Conservation (phyloP, 2,329 filamentous ascomycete genomes). For the Sordariomycetes sp. region DNA sequence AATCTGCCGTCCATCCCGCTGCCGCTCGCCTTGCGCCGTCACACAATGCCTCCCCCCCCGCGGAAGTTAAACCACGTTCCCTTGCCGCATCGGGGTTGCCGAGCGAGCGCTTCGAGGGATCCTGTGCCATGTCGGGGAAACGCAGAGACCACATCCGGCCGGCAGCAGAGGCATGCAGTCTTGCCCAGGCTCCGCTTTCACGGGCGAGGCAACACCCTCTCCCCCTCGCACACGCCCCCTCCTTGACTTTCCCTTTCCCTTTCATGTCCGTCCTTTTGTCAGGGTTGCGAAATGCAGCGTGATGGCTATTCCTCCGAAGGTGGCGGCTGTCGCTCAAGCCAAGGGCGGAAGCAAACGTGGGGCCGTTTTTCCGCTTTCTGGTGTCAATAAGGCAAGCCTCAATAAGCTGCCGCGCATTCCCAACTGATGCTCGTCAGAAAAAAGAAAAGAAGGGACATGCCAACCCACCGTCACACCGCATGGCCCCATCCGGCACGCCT, state of each 20-base stretch:
- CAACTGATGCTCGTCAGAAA: neutral
- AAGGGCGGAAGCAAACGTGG: neutral
- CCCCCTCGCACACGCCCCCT: too few species aligned
- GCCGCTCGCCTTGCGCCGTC: neutral
- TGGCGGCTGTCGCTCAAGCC: neutral
- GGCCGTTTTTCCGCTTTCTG: slow-evolving; percentile 15
- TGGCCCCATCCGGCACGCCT: neutral
- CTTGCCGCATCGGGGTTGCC: neutral
- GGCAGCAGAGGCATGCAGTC: too few species aligned
- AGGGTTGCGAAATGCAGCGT: neutral
- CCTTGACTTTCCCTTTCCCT: too few species aligned
- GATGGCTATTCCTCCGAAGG: neutral
- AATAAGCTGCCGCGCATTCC: neutral
- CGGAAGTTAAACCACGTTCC: neutral
- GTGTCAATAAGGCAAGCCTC: slow-evolving; percentile 19
- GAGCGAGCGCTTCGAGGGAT: too few species aligned
- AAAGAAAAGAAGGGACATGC: neutral
- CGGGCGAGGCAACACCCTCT: neutral
- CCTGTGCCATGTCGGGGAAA: too few species aligned
- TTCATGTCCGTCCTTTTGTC: neutral
- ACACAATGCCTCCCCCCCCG: neutral
- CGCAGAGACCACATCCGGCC: too few species aligned
- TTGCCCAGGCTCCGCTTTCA: too few species aligned
- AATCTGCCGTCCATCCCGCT: neutral
- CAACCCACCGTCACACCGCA: neutral